These are phyloP conservation scores for Sodiomyces alkalinus DNA, from an alignment of 2,329 filamentous ascomycete species.

Conservation along the genomic window DNA sequence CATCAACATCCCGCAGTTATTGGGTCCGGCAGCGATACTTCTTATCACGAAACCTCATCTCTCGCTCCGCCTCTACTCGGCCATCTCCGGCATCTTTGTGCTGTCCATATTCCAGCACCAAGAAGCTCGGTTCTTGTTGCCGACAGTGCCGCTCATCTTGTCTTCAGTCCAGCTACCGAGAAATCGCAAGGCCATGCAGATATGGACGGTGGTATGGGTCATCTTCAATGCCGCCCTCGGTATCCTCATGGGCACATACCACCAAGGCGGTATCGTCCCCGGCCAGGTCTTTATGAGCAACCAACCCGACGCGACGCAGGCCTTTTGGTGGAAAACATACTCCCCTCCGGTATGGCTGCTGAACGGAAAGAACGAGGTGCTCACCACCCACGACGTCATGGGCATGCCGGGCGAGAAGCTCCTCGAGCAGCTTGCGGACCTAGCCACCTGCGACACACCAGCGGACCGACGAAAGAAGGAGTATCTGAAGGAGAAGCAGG, in stretches of 20 bases:
- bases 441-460: slow-evolving; percentile 48
- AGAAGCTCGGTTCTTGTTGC: slow-evolving; percentile 64
- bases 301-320: slow-evolving; percentile 51
- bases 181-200: slow-evolving; percentile 28
- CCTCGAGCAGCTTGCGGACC: slow-evolving; percentile 38
- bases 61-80: slow-evolving; percentile 54
- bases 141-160: slow-evolving; percentile 60
- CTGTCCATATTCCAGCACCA: slow-evolving; percentile 67
- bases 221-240: slow-evolving; percentile 55
- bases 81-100: slow-evolving; percentile 53
- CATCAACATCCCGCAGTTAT: slow-evolving; percentile 54
- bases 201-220: slow-evolving; percentile 50
- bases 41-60: slow-evolving; percentile 41
- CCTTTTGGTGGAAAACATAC: slow-evolving; percentile 79
- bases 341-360: slow-evolving; percentile 69
- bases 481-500: slow-evolving; percentile 44
- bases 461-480: slow-evolving; percentile 38
- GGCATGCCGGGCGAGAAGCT: slow-evolving; percentile 48
- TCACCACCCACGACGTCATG: slow-evolving; percentile 62
- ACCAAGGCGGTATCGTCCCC: slow-evolving; percentile 66
- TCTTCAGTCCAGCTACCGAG: slow-evolving; percentile 56
- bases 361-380: slow-evolving; percentile 56
- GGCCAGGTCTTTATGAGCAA: slow-evolving; percentile 61
- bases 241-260: slow-evolving; percentile 63
- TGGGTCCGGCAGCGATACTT: slow-evolving; percentile 53